A percentile compares a stretch with the other conserved stretches of the same genome.
phyloP scores from a whole-genome alignment of 306 rosid genomes.

The Trifolium pratense region DNA sequence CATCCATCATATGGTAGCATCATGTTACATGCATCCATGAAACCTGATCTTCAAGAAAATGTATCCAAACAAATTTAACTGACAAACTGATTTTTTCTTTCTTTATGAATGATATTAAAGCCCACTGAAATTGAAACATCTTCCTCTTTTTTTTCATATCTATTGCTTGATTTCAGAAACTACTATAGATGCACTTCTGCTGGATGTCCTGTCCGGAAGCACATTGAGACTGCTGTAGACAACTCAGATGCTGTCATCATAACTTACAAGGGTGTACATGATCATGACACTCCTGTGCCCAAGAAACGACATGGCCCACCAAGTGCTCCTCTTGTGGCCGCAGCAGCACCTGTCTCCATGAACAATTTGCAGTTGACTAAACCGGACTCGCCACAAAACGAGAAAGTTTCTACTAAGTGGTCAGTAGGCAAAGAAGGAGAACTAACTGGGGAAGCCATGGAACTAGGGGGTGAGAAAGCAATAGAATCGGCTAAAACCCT shows the following conservation, averaged over 20 bases:
- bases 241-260: slow-evolving; percentile 71
- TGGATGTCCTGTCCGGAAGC: slow-evolving; percentile 97
- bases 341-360: slow-evolving; percentile 80
- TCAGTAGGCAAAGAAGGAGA: slow-evolving; percentile 91
- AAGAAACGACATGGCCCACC: slow-evolving; percentile 91
- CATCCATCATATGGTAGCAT: background rate
- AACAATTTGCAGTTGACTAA: slow-evolving; percentile 55
- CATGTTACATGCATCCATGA: background rate
- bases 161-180: slow-evolving; percentile 63
- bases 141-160: slow-evolving; percentile 37
- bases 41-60: background rate
- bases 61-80: background rate
- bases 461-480: slow-evolving; percentile 96
- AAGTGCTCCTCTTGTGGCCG: slow-evolving; percentile 83
- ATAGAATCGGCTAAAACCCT: slow-evolving; percentile 97
- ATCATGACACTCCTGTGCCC: slow-evolving; percentile 95
- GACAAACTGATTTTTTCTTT: background rate
- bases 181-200: slow-evolving; percentile 99
- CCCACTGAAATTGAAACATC: slow-evolving; percentile 12
- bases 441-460: slow-evolving; percentile 88
- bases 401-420: slow-evolving; percentile 66
- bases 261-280: slow-evolving; percentile 93
- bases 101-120: background rate
- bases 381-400: slow-evolving; percentile 48
- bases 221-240: slow-evolving; percentile 80